These are phyloP conservation scores for Akanthomyces muscarius DNA, from an alignment of 2,329 filamentous ascomycete species.

Conservation along the genomic window DNA sequence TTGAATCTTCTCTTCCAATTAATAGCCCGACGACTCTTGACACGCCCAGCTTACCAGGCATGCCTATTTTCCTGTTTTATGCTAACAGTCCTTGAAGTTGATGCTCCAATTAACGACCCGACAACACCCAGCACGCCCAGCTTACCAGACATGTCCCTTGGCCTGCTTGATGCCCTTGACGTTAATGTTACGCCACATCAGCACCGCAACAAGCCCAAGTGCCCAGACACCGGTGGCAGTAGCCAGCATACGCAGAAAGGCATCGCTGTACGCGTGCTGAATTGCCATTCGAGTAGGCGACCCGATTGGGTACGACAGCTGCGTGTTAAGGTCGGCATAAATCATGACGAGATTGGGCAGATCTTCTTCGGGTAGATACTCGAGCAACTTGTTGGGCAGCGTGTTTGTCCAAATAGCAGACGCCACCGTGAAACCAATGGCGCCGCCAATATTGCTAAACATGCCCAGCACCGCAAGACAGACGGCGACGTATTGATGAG, in stretches of 20 bases:
- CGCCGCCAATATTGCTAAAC: conserved; percentile 27
- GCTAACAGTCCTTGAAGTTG: too few relatives aligned
- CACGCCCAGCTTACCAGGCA: too few relatives aligned
- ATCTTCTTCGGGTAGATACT: conserved; percentile 44
- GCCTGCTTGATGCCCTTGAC: conserved; percentile 45
- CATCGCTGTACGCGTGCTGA: conserved; percentile 53
- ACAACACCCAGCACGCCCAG: conserved; percentile 19
- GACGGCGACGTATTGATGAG: conserved; percentile 30
- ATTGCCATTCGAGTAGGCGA: conserved; percentile 46
- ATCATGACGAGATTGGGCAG: conserved; percentile 41
- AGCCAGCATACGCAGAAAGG: conserved; percentile 46
- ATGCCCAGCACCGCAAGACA: conserved; percentile 28
- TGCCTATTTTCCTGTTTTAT: too few relatives aligned
- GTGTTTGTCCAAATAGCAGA: conserved; percentile 31
- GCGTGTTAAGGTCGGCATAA: conserved; percentile 49
- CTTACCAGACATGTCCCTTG: conserved; percentile 36
- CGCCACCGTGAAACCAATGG: conserved; percentile 28
- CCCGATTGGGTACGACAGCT: conserved; percentile 47
- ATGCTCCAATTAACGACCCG: too few relatives aligned
- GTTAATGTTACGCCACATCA: conserved; percentile 48
- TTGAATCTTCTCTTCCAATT: too few relatives aligned
- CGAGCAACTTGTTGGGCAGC: conserved; percentile 39
- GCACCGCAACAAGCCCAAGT: conserved; percentile 33
- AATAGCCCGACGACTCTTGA: too few relatives aligned
- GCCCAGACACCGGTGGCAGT: conserved; percentile 32